These are phyloP conservation scores for Cadophora luteo-olivacea DNA, from an alignment of 2,329 filamentous ascomycete genomes.

Conservation along the genomic window DNA sequence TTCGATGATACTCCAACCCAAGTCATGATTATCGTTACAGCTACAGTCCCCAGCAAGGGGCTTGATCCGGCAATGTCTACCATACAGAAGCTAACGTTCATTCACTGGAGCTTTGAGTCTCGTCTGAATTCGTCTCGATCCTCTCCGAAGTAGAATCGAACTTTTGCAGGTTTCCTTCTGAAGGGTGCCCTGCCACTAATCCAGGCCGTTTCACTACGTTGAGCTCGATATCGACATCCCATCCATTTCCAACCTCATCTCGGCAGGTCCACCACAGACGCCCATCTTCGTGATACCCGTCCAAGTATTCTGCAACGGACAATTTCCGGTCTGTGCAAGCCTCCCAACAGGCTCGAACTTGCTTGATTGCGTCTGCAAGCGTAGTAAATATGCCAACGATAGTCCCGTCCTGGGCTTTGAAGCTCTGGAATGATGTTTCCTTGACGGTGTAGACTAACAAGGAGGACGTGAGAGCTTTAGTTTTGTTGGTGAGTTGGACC, in stretches of 20 bases:
- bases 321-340: not conserved
- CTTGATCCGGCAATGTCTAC: not conserved
- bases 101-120: not conserved
- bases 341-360: not conserved
- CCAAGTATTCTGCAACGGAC: not conserved
- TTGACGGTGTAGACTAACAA: not conserved
- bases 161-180: not conserved
- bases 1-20: too few relatives aligned
- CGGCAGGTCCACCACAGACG: not conserved
- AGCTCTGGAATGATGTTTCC: not conserved
- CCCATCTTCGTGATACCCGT: not conserved
- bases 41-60: too few relatives aligned
- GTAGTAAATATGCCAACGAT: not conserved
- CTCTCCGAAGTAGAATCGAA: not conserved
- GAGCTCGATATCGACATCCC: not conserved
- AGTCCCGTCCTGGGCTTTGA: not conserved
- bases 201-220: not conserved
- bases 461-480: not conserved
- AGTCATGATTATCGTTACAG: too few relatives aligned
- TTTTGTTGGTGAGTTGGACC: not conserved
- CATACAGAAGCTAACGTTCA: not conserved
- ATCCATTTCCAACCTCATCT: not conserved
- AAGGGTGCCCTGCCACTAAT: not conserved
- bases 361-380: not conserved
- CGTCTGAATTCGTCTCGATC: not conserved